Conservation (phyloP, 192 early-diverging fungal genomes). For the Coemansia javaensis region DNA sequence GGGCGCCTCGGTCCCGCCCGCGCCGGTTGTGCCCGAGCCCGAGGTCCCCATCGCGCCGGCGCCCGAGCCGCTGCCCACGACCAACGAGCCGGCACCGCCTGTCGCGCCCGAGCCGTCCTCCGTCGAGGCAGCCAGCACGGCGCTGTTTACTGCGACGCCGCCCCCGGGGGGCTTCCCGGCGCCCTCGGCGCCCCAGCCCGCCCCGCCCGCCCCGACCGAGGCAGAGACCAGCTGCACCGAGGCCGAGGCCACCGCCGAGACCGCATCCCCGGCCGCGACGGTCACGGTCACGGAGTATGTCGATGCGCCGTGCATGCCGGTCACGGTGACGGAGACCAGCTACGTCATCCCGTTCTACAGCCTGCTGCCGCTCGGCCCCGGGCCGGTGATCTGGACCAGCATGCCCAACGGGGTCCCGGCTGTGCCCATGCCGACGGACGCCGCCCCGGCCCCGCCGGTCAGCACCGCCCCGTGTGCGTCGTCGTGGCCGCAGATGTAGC, state of each 20-base stretch:
- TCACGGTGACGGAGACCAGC: conserved; percentile 15
- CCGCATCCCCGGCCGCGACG: neutral
- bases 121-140: neutral
- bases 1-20: no score
- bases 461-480: conserved; percentile 9
- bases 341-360: conserved; percentile 7
- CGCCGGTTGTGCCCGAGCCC: no score
- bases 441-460: neutral
- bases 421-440: conserved; percentile 3
- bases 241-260: conserved; percentile 1
- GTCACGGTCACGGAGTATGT: conserved; percentile 12
- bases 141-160: conserved; percentile 8
- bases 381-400: conserved; percentile 37
- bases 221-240: neutral
- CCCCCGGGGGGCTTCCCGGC: conserved; percentile 6
- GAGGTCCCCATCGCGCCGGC: no score
- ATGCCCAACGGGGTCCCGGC: conserved; percentile 4
- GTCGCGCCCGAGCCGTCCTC: neutral
- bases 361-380: conserved; percentile 19
- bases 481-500: conserved; percentile 9
- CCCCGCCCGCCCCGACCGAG: neutral
- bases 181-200: conserved; percentile 12
- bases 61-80: conserved; percentile 7
- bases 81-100: neutral
- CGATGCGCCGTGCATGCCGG: neutral